These are phyloP conservation scores for Hypoxylon sp. DNA, from an alignment of 2,329 filamentous ascomycete genomes.

Conservation along the genomic window DNA sequence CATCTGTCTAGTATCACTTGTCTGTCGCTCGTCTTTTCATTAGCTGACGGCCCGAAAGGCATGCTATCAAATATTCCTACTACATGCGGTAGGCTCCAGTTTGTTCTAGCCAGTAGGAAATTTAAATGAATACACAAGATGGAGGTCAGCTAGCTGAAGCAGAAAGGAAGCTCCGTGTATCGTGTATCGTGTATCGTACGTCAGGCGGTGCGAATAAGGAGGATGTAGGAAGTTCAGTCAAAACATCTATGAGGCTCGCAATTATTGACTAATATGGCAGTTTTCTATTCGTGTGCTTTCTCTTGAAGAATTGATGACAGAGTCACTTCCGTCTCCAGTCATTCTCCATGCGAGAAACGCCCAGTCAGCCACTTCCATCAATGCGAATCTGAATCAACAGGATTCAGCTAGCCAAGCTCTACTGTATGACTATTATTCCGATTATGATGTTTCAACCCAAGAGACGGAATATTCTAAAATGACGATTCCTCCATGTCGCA, in stretches of 20 bases:
- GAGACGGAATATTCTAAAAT: conserved; percentile 15
- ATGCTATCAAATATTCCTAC: neutral
- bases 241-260: conserved; percentile 33
- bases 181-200: conserved; percentile 2
- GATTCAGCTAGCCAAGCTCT: conserved; percentile 26
- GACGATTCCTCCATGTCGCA: conserved; percentile 10
- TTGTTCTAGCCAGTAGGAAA: conserved; percentile 14
- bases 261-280: conserved; percentile 18
- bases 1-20: neutral
- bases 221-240: conserved; percentile 34
- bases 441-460: conserved; percentile 7
- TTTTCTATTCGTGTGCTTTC: conserved; percentile 2
- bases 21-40: neutral
- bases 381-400: conserved; percentile 28
- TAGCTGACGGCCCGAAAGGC: neutral
- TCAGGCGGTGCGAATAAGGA: conserved; percentile 16
- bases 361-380: conserved; percentile 3
- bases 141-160: neutral
- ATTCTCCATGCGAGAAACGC: conserved; percentile 7
- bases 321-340: conserved; percentile 10
- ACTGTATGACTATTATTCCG: neutral
- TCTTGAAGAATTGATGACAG: conserved; percentile 6
- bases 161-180: conserved; percentile 17
- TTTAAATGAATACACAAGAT: conserved; percentile 15
- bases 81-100: neutral